Evolutionary conservation across 371 early-diverging fungal species (phyloP), one percentile per base, ranked within the genome.

Genomic region (Mortierella sp.): DNA sequence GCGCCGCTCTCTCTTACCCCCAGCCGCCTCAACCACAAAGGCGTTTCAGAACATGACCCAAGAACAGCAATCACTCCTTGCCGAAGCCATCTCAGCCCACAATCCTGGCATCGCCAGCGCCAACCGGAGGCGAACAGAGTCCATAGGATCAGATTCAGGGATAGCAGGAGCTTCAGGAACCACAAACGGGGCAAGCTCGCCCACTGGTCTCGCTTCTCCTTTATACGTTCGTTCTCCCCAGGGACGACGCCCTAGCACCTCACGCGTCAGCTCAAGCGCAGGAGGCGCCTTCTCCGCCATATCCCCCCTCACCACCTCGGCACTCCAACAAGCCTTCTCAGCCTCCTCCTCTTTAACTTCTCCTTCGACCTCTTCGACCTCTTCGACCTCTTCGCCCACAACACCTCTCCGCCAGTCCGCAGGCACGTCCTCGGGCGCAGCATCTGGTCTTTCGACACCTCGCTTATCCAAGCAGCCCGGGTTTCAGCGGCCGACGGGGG

Each of bases 1-100:
- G 44, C 79, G 83, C 8, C 79, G 83, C 54, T 79, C 83, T 4
- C 71, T 79, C 21, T 56, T 60, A 51, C 78, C 77, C 12, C 41
- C 68, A 41, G 38, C 70, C 1, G 48, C 78, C 27, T 76, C 76
- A 18, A 48, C 71, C 51, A 32, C 72, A 55, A 83, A 83, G 74
- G 41, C 24, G 48, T 71, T 76, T 55, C 72, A 76, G 35, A 79
- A 79, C 75, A 83, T 83, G 83, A 75, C 83, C 27, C 71, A 70
- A 72, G 83, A 83, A 68, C 83, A 82, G 44, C 83, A 82, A 72
- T 48, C 78, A 27, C 83, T 82, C 54, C 83, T 82, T 24, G 83
- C 83, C 29, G 83, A 83, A 71, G 79, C 79, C 71, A 76, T 77
- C 77, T 74, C 79, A 6, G 71, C 74, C 58, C 83, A 83, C 55